phyloP scores from a whole-genome alignment of 768 basidiomycete species.

The Naematelia aurantialba region DNA sequence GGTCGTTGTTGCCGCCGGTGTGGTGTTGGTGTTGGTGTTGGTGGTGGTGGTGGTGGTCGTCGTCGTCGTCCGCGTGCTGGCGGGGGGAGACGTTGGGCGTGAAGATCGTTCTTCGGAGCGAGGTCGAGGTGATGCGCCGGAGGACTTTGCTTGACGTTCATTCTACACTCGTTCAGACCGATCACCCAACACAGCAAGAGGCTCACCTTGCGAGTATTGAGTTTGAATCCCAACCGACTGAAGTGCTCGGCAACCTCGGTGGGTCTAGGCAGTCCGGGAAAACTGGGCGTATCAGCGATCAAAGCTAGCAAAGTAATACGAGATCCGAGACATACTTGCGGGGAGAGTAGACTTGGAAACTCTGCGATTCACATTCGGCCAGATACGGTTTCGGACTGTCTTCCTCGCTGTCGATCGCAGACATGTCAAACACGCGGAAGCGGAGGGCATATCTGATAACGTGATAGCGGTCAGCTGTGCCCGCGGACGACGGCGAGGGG shows the following conservation, averaged over 20 bases:
- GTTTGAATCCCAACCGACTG: conserved; percentile 39
- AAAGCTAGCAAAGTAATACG: too few species aligned
- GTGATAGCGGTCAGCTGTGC: neutral
- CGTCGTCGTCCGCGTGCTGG: neutral
- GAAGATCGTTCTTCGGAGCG: too few species aligned
- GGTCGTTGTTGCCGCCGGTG: neutral
- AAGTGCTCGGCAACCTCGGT: conserved; percentile 43
- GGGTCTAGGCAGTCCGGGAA: conserved; percentile 39
- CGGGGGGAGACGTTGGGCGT: neutral
- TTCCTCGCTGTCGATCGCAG: conserved; percentile 11
- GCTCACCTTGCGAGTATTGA: conserved; percentile 42
- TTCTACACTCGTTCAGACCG: conserved; percentile 3
- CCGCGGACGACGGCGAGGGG: neutral
- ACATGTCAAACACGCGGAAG: conserved; percentile 38
- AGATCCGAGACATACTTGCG: conserved; percentile 29
- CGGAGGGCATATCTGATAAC: conserved; percentile 24
- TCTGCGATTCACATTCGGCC: conserved; percentile 24
- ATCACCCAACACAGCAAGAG: neutral
- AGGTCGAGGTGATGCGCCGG: neutral
- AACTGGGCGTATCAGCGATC: conserved; percentile 21
- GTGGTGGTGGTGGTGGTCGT: neutral
- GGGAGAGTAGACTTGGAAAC: conserved; percentile 39
- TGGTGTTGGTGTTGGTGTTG: neutral
- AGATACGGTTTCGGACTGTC: conserved; percentile 14
- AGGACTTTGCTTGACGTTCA: conserved; percentile 11